phyloP scores from a whole-genome alignment of 2,329 filamentous ascomycete species.

The Drechslerella stenobrocha region DNA sequence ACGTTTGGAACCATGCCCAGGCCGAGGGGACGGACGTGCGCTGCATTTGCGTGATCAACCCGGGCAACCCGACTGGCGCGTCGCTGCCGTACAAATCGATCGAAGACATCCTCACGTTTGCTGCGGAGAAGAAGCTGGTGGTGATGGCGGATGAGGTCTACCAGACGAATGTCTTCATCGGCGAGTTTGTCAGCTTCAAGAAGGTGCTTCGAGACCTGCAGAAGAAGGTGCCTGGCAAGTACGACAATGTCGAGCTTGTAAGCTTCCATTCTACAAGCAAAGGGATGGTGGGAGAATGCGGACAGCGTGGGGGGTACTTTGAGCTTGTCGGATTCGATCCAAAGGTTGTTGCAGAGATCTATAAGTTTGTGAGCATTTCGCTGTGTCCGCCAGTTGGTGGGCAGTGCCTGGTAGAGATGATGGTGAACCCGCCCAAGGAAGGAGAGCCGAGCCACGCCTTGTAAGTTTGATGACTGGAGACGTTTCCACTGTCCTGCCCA shows the following conservation, averaged over 20 bases:
- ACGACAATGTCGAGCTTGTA: constrained; percentile 82
- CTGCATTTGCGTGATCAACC: constrained; percentile 96
- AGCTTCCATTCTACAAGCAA: constrained; percentile 94
- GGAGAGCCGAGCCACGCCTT: constrained; percentile 82
- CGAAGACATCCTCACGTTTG: constrained; percentile 81
- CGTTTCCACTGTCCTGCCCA: too few species aligned
- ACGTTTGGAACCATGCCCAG: constrained; percentile 73
- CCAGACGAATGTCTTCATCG: constrained; percentile 96
- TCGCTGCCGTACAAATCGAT: constrained; percentile 79
- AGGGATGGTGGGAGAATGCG: constrained; percentile 98
- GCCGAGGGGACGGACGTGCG: constrained; percentile 80
- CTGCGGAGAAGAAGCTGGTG: constrained; percentile 80
- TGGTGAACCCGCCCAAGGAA: constrained; percentile 89
- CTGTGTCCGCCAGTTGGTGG: constrained; percentile 93
- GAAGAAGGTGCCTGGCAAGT: constrained; percentile 71
- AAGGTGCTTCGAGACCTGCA: constrained; percentile 80
- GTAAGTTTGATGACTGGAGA: too few species aligned
- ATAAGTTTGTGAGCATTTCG: constrained; percentile 98
- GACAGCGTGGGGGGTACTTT: constrained; percentile 96
- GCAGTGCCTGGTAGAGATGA: constrained; percentile 94
- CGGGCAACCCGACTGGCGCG: constrained; percentile 93
- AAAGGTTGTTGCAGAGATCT: constrained; percentile 86
- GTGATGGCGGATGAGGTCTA: constrained; percentile 97
- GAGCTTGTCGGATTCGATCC: constrained; percentile 88
- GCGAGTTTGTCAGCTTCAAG: constrained; percentile 96